These are phyloP conservation scores for Umbilicus rupestris DNA, from an alignment of 164 flowering plant genomes.

Conservation along the genomic window DNA sequence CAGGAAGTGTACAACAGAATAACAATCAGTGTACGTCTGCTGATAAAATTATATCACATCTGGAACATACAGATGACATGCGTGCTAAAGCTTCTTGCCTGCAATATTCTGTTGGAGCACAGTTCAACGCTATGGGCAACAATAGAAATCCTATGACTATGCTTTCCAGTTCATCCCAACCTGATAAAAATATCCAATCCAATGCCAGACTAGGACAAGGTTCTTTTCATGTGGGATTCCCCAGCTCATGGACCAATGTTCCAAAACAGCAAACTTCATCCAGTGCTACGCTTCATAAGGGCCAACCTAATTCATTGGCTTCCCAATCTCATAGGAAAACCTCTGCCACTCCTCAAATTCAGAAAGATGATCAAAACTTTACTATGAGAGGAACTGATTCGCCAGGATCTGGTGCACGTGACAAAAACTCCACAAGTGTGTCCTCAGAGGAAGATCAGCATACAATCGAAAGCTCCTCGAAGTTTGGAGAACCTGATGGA, in stretches of 20 bases:
- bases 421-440: neutral
- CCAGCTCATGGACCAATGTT: slow-evolving; percentile 37
- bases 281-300: no score
- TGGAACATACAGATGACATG: slow-evolving; percentile 20
- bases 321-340: slow-evolving; percentile 22
- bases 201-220: slow-evolving; percentile 29
- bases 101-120: slow-evolving; percentile 23
- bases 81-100: slow-evolving; percentile 19
- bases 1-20: slow-evolving; percentile 22
- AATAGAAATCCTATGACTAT: neutral
- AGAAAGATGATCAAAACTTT: slow-evolving; percentile 9
- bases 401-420: neutral
- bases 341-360: slow-evolving; percentile 28
- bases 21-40: slow-evolving; percentile 21
- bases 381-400: neutral
- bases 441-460: neutral
- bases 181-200: slow-evolving; percentile 2
- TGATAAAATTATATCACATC: slow-evolving; percentile 23
- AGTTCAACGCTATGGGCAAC: neutral
- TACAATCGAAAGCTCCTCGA: neutral
- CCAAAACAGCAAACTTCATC: slow-evolving; percentile 29
- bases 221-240: slow-evolving; percentile 19
- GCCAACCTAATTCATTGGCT: slow-evolving; percentile 28
- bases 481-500: slow-evolving; percentile 15
- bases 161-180: neutral